These are phyloP conservation scores for Phytopythium boreale DNA, from an alignment of 352 stramenopile species.

Conservation along the genomic window DNA sequence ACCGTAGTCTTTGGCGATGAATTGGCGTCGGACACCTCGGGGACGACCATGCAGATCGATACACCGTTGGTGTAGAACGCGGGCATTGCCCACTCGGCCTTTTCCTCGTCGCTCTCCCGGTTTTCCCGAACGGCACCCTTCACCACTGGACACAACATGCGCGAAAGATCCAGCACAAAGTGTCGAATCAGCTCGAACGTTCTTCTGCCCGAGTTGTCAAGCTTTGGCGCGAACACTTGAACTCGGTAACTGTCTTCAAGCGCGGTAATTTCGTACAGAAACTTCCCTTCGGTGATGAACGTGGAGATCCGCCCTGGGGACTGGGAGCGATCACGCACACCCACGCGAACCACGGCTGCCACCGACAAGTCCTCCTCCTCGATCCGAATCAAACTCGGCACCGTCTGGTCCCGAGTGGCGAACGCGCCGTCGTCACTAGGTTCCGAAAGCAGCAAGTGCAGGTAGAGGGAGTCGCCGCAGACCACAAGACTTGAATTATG, in stretches of 20 bases:
- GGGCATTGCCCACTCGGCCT: slow-evolving; percentile 13
- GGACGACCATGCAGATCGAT: slow-evolving; percentile 18
- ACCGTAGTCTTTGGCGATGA: slow-evolving; percentile 8
- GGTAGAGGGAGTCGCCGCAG: slow-evolving; percentile 38
- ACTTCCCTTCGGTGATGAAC: slow-evolving; percentile 49
- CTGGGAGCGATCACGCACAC: background rate
- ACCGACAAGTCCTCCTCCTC: slow-evolving; percentile 17
- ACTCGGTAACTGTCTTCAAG: slow-evolving; percentile 31
- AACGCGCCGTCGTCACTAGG: slow-evolving; percentile 10
- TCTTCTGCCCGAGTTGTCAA: slow-evolving; percentile 5
- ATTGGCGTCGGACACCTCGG: slow-evolving; percentile 10
- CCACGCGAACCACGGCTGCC: slow-evolving; percentile 12
- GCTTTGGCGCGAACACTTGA: slow-evolving; percentile 29
- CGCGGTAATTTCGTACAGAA: slow-evolving; percentile 54
- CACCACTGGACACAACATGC: slow-evolving; percentile 14
- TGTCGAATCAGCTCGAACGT: slow-evolving; percentile 15
- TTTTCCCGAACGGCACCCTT: slow-evolving; percentile 6
- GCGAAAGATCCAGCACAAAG: background rate
- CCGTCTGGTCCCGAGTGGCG: background rate
- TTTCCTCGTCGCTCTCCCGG: slow-evolving; percentile 5
- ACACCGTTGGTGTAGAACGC: slow-evolving; percentile 32
- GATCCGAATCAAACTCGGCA: slow-evolving; percentile 12
- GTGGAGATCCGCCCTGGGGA: background rate
- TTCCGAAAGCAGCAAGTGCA: slow-evolving; percentile 38
- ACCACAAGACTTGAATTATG: slow-evolving; percentile 51